phyloP scores from a whole-genome alignment of 352 stramenopile species.

The Globisporangium nunn region DNA sequence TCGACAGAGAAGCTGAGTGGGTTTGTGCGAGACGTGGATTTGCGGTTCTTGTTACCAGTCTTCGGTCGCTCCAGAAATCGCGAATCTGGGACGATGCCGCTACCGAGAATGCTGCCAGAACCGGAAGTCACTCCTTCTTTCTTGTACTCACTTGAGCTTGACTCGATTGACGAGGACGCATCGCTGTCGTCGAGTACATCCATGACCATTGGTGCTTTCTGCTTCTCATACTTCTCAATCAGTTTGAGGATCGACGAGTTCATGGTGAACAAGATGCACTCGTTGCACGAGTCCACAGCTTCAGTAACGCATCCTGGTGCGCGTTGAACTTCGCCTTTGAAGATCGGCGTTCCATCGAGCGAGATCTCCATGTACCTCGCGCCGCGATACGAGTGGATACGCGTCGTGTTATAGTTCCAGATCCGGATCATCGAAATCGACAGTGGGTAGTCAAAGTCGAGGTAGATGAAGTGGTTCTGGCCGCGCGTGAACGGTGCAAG shows the following conservation, averaged over 20 bases:
- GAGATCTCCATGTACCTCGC: slow-evolving; percentile 57
- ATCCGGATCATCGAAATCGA: slow-evolving; percentile 81
- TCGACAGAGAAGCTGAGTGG: slow-evolving; percentile 14
- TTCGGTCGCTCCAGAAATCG: slow-evolving; percentile 38
- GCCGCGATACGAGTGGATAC: slow-evolving; percentile 69
- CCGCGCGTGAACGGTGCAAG: slow-evolving; percentile 75
- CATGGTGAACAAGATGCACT: slow-evolving; percentile 84
- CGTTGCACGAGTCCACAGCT: slow-evolving; percentile 55
- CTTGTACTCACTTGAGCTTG: too few relatives aligned
- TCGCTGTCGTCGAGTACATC: neutral
- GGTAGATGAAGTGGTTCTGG: slow-evolving; percentile 72
- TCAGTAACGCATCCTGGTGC: slow-evolving; percentile 56
- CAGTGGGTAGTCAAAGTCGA: slow-evolving; percentile 71
- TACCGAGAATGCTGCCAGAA: neutral
- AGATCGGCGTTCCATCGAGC: slow-evolving; percentile 55
- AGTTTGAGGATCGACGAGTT: slow-evolving; percentile 61
- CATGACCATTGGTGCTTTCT: slow-evolving; percentile 10
- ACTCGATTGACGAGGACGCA: too few relatives aligned
- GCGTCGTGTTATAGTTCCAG: slow-evolving; percentile 87
- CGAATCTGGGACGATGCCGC: slow-evolving; percentile 6
- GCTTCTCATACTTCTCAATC: slow-evolving; percentile 80
- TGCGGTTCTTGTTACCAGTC: slow-evolving; percentile 36
- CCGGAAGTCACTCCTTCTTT: neutral
- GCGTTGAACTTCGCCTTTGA: slow-evolving; percentile 74
- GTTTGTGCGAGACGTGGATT: slow-evolving; percentile 15